A percentile compares a stretch with the other conserved stretches of the same genome.
Evolutionary conservation across 2,329 filamentous ascomycete species (phyloP).

Genomic region (Trichoderma afroharzianum): DNA sequence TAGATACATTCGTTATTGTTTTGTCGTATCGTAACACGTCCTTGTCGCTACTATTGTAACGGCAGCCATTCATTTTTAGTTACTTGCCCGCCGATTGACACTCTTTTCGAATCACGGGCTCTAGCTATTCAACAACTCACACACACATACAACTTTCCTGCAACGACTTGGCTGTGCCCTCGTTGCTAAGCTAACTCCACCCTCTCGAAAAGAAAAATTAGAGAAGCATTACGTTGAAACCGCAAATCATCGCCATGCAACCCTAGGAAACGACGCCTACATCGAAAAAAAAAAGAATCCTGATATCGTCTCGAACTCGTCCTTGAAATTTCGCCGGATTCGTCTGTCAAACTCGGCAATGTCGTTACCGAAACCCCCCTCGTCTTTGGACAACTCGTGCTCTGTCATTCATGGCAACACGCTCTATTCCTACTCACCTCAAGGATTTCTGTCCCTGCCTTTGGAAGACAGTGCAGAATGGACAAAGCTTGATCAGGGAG

Average conservation of each 20-base stretch:
- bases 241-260: slow-evolving; percentile 24
- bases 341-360: slow-evolving; percentile 41
- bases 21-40: not conserved
- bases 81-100: not conserved
- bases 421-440: slow-evolving; percentile 76
- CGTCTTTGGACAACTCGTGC: slow-evolving; percentile 72
- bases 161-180: slow-evolving; percentile 10
- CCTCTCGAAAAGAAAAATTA: not conserved
- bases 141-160: not conserved
- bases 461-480: slow-evolving; percentile 69
- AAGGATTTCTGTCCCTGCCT: slow-evolving; percentile 70
- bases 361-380: slow-evolving; percentile 67
- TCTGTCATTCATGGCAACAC: slow-evolving; percentile 76
- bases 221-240: not conserved
- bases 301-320: not conserved
- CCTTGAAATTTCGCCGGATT: not conserved
- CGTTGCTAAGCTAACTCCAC: not conserved
- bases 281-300: not conserved
- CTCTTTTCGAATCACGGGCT: slow-evolving; percentile 8
- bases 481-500: slow-evolving; percentile 61
- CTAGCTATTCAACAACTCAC: not conserved
- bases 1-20: slow-evolving; percentile 8
- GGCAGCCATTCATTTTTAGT: slow-evolving; percentile 11
- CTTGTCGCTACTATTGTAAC: slow-evolving; percentile 5
- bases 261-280: slow-evolving; percentile 1